phyloP scores from a whole-genome alignment of 176 grass and related monocot genomes.

The Avena eriantha region DNA sequence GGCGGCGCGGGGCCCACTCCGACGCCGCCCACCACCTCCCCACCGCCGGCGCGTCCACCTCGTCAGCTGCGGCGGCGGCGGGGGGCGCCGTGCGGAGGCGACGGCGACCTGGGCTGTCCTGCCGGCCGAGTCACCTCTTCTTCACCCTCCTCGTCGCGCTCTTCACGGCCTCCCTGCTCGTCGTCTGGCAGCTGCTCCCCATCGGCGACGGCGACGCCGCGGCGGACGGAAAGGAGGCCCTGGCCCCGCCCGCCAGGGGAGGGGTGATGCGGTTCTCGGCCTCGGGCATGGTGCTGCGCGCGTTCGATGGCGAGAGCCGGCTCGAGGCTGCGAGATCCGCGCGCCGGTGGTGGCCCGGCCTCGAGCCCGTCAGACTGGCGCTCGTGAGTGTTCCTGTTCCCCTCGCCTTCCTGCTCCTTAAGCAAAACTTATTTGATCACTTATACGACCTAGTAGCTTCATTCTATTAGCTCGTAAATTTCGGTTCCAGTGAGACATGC shows the following conservation, averaged over 20 bases:
- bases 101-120: slow-evolving; percentile 53
- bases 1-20: slow-evolving; percentile 64
- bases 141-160: slow-evolving; percentile 59
- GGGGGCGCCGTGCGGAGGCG: slow-evolving; percentile 43
- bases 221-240: slow-evolving; percentile 29
- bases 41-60: not conserved
- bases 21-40: slow-evolving; percentile 56
- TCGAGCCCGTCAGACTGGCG: slow-evolving; percentile 52
- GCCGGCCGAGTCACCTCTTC: slow-evolving; percentile 58
- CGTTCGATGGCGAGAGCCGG: slow-evolving; percentile 51
- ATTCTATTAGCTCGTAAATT: slow-evolving; percentile 23
- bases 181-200: slow-evolving; percentile 64
- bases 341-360: slow-evolving; percentile 54
- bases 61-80: not conserved
- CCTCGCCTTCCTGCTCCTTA: not conserved
- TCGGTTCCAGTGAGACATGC: slow-evolving; percentile 9
- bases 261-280: slow-evolving; percentile 42
- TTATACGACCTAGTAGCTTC: not conserved
- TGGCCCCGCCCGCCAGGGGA: not conserved
- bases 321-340: slow-evolving; percentile 62
- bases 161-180: slow-evolving; percentile 60
- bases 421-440: slow-evolving; percentile 31
- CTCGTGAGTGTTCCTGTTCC: slow-evolving; percentile 46
- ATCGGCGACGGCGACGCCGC: slow-evolving; percentile 52
- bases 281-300: slow-evolving; percentile 48